These are phyloP conservation scores for Diaporthe destruens DNA, from an alignment of 2,329 filamentous ascomycete species.

Conservation along the genomic window DNA sequence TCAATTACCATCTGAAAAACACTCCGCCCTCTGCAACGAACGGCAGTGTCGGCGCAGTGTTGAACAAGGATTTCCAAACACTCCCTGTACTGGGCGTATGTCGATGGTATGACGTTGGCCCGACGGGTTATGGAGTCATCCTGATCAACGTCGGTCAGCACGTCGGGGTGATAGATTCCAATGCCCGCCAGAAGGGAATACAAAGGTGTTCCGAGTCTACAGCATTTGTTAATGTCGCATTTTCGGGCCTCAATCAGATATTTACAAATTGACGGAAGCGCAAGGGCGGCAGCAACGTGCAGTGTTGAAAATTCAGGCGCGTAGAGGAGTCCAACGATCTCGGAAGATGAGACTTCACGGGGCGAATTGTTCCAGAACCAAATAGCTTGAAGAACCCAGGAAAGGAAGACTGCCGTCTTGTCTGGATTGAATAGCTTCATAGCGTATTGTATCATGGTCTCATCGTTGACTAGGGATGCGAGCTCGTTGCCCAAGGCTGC, in stretches of 20 bases:
- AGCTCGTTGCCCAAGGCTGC: neutral
- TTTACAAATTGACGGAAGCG: neutral
- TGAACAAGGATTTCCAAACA: neutral
- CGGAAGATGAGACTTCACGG: neutral
- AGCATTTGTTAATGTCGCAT: neutral
- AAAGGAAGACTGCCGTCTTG: neutral
- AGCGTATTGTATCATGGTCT: neutral
- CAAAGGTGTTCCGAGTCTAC: neutral
- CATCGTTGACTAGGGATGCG: neutral
- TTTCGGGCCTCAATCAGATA: neutral
- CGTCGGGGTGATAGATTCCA: neutral
- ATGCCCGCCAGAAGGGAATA: neutral
- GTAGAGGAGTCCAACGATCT: neutral
- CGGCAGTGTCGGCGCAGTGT: neutral
- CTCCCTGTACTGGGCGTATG: neutral
- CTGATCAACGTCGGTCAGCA: too few species aligned
- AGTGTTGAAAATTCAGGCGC: neutral
- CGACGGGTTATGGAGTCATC: too few species aligned
- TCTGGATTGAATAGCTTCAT: neutral
- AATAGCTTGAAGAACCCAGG: neutral
- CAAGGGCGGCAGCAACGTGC: neutral
- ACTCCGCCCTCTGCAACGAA: accelerated
- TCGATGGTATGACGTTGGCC: too few species aligned
- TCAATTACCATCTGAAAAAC: neutral
- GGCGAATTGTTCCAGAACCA: neutral